Evolutionary conservation across 306 rosid genomes (phyloP).

Genomic region (Quillaja saponaria): DNA sequence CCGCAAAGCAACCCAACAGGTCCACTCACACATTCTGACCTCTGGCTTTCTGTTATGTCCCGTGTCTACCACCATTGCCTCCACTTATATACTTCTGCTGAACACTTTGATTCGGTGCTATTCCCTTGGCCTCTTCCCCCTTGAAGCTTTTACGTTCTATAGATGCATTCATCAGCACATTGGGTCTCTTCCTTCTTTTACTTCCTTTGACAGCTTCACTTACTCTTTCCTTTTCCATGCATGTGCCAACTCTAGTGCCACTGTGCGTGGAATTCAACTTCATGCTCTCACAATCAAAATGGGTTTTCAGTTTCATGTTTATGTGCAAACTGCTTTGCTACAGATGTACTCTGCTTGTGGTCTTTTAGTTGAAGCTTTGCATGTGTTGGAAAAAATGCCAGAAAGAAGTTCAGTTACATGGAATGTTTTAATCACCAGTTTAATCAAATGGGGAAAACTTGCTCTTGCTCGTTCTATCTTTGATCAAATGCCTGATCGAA

Average conservation of each 20-base stretch:
- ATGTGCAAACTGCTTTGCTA: slow-evolving; percentile 61
- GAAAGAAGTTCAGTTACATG: slow-evolving; percentile 55
- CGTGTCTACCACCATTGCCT: slow-evolving; percentile 6
- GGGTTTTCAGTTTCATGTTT: slow-evolving; percentile 63
- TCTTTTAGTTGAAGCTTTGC: slow-evolving; percentile 39
- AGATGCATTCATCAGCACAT: background rate
- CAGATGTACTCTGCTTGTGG: slow-evolving; percentile 49
- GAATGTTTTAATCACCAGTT: slow-evolving; percentile 66
- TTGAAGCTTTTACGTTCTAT: slow-evolving; percentile 47
- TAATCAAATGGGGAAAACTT: slow-evolving; percentile 60
- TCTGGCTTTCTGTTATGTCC: slow-evolving; percentile 43
- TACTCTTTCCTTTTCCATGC: slow-evolving; percentile 56
- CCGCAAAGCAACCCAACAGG: slow-evolving; percentile 36
- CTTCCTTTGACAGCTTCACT: slow-evolving; percentile 54
- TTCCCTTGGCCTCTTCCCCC: slow-evolving; percentile 38
- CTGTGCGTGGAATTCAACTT: slow-evolving; percentile 47
- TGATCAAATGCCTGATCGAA: slow-evolving; percentile 51
- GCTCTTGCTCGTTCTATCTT: slow-evolving; percentile 50
- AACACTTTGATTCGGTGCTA: slow-evolving; percentile 54
- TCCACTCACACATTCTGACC: slow-evolving; percentile 59
- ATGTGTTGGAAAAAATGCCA: slow-evolving; percentile 61
- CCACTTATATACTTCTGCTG: slow-evolving; percentile 42
- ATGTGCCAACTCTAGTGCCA: slow-evolving; percentile 36
- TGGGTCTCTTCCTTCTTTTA: too few species aligned
- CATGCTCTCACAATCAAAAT: slow-evolving; percentile 56